Conservation (phyloP, 2,329 filamentous ascomycete species). For the Botrytis cinerea region DNA sequence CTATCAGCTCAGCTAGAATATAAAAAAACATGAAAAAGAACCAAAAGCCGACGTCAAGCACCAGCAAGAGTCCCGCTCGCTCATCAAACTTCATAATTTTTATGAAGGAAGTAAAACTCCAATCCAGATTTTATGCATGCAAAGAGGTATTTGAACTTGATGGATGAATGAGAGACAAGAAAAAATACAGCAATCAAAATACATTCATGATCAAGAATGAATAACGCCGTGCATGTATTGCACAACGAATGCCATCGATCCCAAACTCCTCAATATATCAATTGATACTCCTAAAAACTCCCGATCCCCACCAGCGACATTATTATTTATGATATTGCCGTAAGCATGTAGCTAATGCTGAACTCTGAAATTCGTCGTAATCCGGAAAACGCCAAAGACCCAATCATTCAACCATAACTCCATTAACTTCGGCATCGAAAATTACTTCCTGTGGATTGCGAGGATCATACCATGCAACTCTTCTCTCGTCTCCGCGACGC, state of each 20-base stretch:
- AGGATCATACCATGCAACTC: conserved; percentile 43
- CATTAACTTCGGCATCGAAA: conserved; percentile 37
- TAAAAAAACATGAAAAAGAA: not conserved
- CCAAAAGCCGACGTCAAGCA: not conserved
- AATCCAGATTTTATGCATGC: conserved; percentile 17
- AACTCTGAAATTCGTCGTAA: not conserved
- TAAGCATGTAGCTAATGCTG: not conserved
- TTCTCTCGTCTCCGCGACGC: conserved; percentile 55
- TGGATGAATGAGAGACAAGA: conserved; percentile 4
- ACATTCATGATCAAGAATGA: conserved; percentile 1
- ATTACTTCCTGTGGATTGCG: conserved; percentile 37
- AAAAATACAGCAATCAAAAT: conserved; percentile 12
- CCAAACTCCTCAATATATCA: not conserved
- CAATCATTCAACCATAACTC: conserved; percentile 23
- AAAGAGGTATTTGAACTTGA: conserved; percentile 20
- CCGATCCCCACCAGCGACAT: not conserved
- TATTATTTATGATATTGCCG: conserved; percentile 10
- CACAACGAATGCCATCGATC: conserved; percentile 2
- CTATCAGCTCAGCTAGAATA: not conserved
- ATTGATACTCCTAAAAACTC: conserved; percentile 9
- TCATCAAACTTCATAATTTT: conserved; percentile 8
- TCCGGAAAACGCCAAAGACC: conserved; percentile 5
- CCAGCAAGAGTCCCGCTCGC: conserved; percentile 7
- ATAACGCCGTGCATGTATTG: conserved; percentile 8
- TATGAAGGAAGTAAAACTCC: conserved; percentile 13